Conservation (phyloP, 2,329 filamentous ascomycete genomes). For the Penicillium griseofulvum region DNA sequence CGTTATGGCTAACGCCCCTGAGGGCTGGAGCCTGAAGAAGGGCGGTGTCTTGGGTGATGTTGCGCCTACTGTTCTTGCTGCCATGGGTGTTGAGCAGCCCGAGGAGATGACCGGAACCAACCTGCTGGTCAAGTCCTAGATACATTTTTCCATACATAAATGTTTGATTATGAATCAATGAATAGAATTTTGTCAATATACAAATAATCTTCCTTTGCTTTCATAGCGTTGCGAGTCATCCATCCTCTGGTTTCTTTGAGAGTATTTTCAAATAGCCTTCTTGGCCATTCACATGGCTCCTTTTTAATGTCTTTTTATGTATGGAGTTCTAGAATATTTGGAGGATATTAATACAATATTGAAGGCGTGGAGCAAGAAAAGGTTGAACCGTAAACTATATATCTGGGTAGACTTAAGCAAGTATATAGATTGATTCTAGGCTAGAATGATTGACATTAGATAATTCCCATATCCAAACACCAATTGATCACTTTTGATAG, state of each 20-base stretch:
- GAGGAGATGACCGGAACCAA: constrained; percentile 88
- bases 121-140: constrained; percentile 68
- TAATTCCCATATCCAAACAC: not conserved
- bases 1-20: constrained; percentile 94
- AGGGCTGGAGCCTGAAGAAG: constrained; percentile 80
- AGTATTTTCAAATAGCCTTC: not conserved
- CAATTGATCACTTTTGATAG: not conserved
- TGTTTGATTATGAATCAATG: constrained; percentile 23
- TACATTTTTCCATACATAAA: constrained; percentile 18
- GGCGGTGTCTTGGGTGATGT: constrained; percentile 95
- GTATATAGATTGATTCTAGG: not conserved
- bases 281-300: too few species aligned
- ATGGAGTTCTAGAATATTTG: not conserved
- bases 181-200: constrained; percentile 25
- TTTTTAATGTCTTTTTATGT: not conserved
- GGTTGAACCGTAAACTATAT: too few species aligned
- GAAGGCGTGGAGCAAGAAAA: not conserved
- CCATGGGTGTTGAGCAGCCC: constrained; percentile 88
- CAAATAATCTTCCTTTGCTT: constrained; percentile 3
- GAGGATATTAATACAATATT: not conserved
- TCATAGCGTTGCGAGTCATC: not conserved
- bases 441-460: not conserved
- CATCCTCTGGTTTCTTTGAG: not conserved
- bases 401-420: not conserved
- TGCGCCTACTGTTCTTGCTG: constrained; percentile 84